These are phyloP conservation scores for Nothophytophthora sp. DNA, from an alignment of 352 stramenopile species.

Conservation along the genomic window DNA sequence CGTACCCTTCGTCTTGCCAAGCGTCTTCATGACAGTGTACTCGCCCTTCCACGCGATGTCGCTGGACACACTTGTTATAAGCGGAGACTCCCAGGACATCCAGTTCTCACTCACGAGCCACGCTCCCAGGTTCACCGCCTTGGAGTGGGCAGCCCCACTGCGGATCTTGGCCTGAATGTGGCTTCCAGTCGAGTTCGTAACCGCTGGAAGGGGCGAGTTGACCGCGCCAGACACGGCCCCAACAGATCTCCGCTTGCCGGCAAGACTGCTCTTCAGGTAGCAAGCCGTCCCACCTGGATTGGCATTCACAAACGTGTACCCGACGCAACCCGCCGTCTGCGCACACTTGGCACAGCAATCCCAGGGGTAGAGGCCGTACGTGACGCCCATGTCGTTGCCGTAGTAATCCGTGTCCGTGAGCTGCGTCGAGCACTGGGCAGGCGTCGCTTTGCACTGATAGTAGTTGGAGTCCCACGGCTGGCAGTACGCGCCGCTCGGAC, in stretches of 20 bases:
- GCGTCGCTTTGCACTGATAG: constrained; percentile 44
- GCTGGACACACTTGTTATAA: too few species aligned
- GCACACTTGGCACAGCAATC: constrained; percentile 24
- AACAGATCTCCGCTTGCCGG: constrained; percentile 9
- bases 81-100: too few species aligned
- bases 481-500: constrained; percentile 6
- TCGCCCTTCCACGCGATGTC: too few species aligned
- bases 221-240: constrained; percentile 12
- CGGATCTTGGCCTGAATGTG: too few species aligned
- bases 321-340: constrained; percentile 12
- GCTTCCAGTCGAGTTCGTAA: too few species aligned
- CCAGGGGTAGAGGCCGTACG: constrained; percentile 8
- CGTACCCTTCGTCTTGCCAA: too few species aligned
- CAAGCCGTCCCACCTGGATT: constrained; percentile 9
- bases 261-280: constrained; percentile 16
- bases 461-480: constrained; percentile 24
- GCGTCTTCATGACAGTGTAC: too few species aligned
- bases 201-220: too few species aligned
- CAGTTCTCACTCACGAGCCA: too few species aligned
- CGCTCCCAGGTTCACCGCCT: too few species aligned
- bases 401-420: constrained; percentile 36
- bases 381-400: constrained; percentile 15
- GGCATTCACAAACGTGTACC: constrained; percentile 27
- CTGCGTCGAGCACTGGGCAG: constrained; percentile 34
- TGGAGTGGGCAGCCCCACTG: too few species aligned